A percentile compares a stretch with the other conserved stretches of the same genome.
Evolutionary conservation across 306 rosid genomes (phyloP).

Genomic region (Vigna reflexopilosa): DNA sequence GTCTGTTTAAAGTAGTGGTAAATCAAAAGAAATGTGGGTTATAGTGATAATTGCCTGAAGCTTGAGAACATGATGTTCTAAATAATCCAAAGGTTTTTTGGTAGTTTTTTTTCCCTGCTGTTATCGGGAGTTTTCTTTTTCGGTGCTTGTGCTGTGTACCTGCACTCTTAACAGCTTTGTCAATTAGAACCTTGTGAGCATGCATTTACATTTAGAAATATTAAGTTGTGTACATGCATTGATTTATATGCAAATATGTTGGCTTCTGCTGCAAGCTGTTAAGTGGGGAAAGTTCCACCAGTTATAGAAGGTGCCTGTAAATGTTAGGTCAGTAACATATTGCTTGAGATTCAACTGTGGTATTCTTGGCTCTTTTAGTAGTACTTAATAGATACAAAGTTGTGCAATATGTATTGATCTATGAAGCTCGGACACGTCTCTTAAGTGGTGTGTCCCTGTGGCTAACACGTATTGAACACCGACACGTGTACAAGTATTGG

Average conservation of each 20-base stretch:
- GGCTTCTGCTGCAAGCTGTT: not conserved
- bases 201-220: not conserved
- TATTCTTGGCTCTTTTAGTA: not conserved
- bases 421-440: too few relatives aligned
- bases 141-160: not conserved
- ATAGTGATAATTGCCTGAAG: not conserved
- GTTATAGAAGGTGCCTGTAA: not conserved
- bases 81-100: not conserved
- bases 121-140: not conserved
- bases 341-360: not conserved
- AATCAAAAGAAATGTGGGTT: constrained; percentile 21
- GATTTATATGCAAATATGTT: not conserved
- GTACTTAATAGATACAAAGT: not conserved
- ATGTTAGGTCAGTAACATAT: constrained; percentile 2
- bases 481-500: too few relatives aligned
- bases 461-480: too few relatives aligned
- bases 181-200: not conserved
- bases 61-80: constrained; percentile 5
- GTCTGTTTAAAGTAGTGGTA: not conserved
- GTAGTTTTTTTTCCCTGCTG: not conserved
- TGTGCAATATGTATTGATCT: not conserved
- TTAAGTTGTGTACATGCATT: constrained; percentile 2
- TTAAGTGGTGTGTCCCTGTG: too few relatives aligned
- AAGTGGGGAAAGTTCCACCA: constrained; percentile 7
- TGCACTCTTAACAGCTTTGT: constrained; percentile 1